Conservation (phyloP, 2,329 filamentous ascomycete genomes). For the Fusarium lateritium region DNA sequence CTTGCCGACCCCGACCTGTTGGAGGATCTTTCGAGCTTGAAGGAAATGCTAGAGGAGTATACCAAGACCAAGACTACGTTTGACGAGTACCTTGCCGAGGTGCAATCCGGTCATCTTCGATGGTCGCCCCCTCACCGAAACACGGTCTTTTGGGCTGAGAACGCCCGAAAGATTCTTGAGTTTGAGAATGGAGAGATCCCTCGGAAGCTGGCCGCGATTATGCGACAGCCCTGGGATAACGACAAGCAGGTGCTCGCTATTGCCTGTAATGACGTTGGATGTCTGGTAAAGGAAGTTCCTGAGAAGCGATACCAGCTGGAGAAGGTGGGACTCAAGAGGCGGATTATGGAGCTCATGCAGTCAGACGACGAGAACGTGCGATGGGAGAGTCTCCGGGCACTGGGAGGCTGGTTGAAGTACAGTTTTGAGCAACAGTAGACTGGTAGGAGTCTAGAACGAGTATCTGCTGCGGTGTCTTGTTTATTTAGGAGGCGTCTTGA, state of each 20-base stretch:
- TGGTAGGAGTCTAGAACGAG: constrained; percentile 22
- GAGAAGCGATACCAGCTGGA: constrained; percentile 86
- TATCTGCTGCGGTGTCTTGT: constrained; percentile 39
- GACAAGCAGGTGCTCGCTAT: constrained; percentile 93
- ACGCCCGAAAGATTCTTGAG: constrained; percentile 88
- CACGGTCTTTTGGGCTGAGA: constrained; percentile 91
- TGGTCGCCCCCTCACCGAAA: constrained; percentile 95
- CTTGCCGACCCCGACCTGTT: constrained; percentile 75
- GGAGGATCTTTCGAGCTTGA: constrained; percentile 73
- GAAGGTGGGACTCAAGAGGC: constrained; percentile 85
- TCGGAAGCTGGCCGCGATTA: constrained; percentile 86
- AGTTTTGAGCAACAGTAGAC: constrained; percentile 66
- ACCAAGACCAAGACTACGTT: constrained; percentile 82
- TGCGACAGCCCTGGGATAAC: constrained; percentile 80
- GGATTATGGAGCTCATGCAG: constrained; percentile 95
- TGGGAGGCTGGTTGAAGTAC: constrained; percentile 77
- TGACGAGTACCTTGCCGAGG: constrained; percentile 90
- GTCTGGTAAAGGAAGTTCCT: constrained; percentile 88
- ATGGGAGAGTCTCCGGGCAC: constrained; percentile 91
- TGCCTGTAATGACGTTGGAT: constrained; percentile 93
- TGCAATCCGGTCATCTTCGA: constrained; percentile 87
- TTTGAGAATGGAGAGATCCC: constrained; percentile 84
- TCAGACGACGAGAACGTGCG: constrained; percentile 89
- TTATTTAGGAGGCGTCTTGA: constrained; percentile 45
- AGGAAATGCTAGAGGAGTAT: constrained; percentile 76